These are phyloP conservation scores for Thyridium curvatum DNA, from an alignment of 2,329 filamentous ascomycete genomes.

Conservation along the genomic window DNA sequence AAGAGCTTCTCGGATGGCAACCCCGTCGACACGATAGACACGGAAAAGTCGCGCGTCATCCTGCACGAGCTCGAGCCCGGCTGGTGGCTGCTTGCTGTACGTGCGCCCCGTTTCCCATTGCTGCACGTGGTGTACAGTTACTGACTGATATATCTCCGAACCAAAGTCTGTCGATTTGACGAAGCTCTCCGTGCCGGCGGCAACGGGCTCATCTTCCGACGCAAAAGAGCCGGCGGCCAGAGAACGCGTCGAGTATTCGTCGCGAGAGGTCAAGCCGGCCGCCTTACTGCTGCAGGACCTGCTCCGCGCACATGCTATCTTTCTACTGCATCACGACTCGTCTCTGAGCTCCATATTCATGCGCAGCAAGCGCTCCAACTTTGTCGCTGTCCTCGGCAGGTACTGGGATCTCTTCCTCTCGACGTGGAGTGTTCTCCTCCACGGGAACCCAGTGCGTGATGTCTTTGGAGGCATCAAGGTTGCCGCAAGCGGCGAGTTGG, in stretches of 20 bases:
- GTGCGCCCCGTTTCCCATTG: slow-evolving; percentile 20
- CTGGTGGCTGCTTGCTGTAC: slow-evolving; percentile 93
- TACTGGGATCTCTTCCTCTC: slow-evolving; percentile 71
- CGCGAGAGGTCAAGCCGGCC: slow-evolving; percentile 81
- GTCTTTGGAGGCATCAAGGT: slow-evolving; percentile 82
- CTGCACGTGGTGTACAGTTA: neutral
- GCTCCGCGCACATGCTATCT: slow-evolving; percentile 73
- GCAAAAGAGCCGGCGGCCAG: slow-evolving; percentile 20
- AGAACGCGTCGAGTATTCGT: slow-evolving; percentile 69
- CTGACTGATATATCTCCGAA: neutral
- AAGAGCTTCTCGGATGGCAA: slow-evolving; percentile 76
- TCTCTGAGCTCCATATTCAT: slow-evolving; percentile 66
- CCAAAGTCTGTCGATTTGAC: slow-evolving; percentile 12
- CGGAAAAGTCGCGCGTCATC: slow-evolving; percentile 79
- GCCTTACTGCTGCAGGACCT: slow-evolving; percentile 74
- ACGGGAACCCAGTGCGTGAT: slow-evolving; percentile 78
- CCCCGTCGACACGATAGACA: slow-evolving; percentile 80
- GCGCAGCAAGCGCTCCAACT: slow-evolving; percentile 58
- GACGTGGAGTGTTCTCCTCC: slow-evolving; percentile 84
- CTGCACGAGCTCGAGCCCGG: slow-evolving; percentile 80
- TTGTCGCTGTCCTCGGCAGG: slow-evolving; percentile 64
- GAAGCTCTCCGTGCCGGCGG: slow-evolving; percentile 16
- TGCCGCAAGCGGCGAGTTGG: slow-evolving; percentile 83
- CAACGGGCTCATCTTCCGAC: slow-evolving; percentile 1
- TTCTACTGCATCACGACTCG: slow-evolving; percentile 79